Percentiles rank a stretch among this genome's conserved stretches.
phyloP scores from a whole-genome alignment of 306 rosid species.

The Bauhinia variegata region DNA sequence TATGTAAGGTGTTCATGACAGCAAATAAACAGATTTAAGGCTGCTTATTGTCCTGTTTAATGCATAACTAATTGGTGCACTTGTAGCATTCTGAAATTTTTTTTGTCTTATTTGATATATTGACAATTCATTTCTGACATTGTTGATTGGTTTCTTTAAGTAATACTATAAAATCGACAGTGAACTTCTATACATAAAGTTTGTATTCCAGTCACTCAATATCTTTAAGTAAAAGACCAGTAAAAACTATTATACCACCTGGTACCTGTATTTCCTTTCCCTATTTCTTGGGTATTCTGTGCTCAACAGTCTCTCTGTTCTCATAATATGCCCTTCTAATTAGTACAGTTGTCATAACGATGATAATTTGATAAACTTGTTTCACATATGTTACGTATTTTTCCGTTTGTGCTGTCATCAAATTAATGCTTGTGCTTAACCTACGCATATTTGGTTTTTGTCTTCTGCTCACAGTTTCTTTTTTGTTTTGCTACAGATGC shows the following conservation, averaged over 20 bases:
- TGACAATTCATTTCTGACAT: neutral
- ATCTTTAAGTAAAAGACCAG: neutral
- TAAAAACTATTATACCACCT: neutral
- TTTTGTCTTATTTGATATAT: neutral
- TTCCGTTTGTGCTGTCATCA: constrained; percentile 12
- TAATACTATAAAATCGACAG: neutral
- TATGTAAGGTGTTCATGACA: neutral
- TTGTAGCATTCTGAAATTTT: neutral
- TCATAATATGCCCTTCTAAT: neutral
- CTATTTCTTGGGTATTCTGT: constrained; percentile 1
- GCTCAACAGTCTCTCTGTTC: neutral
- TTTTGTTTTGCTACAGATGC: constrained; percentile 67
- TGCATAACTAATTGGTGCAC: neutral
- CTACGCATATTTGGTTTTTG: constrained; percentile 7
- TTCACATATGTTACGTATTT: neutral
- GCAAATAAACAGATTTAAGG: neutral
- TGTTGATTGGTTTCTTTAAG: neutral
- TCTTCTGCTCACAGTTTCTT: constrained; percentile 34
- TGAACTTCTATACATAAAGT: neutral
- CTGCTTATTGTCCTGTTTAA: neutral
- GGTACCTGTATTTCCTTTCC: neutral
- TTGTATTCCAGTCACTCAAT: neutral
- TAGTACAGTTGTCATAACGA: neutral
- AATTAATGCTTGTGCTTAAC: constrained; percentile 25
- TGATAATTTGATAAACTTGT: neutral